Percentiles rank a stretch among this genome's conserved stretches.
Evolutionary conservation across 768 basidiomycete species (phyloP).

Genomic region (Hydnum rufescens): DNA sequence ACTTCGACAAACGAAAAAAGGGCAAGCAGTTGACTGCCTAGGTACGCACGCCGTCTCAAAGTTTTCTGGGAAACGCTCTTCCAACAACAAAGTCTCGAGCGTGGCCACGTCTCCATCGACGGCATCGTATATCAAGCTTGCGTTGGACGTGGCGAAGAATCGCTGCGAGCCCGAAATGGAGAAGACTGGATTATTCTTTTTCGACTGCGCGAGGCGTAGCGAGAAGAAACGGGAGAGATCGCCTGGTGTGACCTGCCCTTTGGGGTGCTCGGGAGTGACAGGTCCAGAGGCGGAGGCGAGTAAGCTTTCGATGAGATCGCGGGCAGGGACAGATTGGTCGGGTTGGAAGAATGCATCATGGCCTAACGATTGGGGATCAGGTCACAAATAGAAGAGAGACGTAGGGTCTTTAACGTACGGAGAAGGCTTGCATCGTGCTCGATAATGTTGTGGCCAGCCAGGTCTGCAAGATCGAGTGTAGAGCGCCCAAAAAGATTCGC

Average conservation of each 20-base stretch:
- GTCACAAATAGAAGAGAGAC: background rate
- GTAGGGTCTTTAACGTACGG: conserved; percentile 7
- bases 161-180: background rate
- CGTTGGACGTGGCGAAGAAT: conserved; percentile 31
- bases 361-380: conserved; percentile 21
- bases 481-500: conserved; percentile 4
- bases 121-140: conserved; percentile 41
- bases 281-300: conserved; percentile 12
- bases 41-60: conserved; percentile 35
- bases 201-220: background rate
- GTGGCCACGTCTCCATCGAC: conserved; percentile 48
- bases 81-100: conserved; percentile 31
- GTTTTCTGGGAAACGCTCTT: conserved; percentile 49
- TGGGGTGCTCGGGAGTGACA: conserved; percentile 26
- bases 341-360: conserved; percentile 29
- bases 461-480: conserved; percentile 3
- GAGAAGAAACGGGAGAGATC: background rate
- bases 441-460: conserved; percentile 9
- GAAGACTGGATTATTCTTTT: background rate
- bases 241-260: background rate
- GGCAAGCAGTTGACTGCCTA: background rate
- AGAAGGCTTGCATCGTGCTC: conserved; percentile 13
- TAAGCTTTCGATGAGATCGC: conserved; percentile 26
- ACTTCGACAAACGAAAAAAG: background rate
- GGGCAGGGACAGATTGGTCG: conserved; percentile 35